Conservation (phyloP, 495 filamentous ascomycete genomes). For the Penicillium malachiteum region DNA sequence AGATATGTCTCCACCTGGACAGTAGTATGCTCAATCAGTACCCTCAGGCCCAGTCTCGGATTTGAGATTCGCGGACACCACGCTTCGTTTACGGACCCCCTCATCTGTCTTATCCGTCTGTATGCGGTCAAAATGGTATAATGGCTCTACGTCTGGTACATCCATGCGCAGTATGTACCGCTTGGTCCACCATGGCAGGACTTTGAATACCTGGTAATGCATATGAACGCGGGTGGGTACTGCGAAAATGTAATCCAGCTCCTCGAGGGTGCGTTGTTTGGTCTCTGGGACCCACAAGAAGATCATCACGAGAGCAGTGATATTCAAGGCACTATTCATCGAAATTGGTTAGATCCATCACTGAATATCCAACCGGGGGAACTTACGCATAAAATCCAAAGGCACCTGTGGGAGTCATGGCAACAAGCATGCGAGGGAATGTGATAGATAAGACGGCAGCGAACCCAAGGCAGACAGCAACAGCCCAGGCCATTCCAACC, state of each 20-base stretch:
- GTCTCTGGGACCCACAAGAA: conserved; percentile 78
- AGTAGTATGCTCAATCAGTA: neutral
- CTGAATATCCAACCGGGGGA: neutral
- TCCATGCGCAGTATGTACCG: conserved; percentile 60
- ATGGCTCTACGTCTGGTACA: conserved; percentile 55
- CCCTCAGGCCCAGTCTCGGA: neutral
- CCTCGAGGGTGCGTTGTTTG: conserved; percentile 77
- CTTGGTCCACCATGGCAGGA: conserved; percentile 69
- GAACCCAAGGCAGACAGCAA: conserved; percentile 71
- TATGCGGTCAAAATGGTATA: conserved; percentile 60
- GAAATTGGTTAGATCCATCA: conserved; percentile 16
- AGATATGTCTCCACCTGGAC: too few relatives aligned
- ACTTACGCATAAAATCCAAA: conserved; percentile 51
- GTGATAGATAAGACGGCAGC: conserved; percentile 70
- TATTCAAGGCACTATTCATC: conserved; percentile 57
- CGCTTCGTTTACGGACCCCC: neutral
- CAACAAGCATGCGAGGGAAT: conserved; percentile 62
- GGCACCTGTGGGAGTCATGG: conserved; percentile 54
- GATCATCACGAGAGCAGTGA: conserved; percentile 66
- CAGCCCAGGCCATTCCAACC: conserved; percentile 74
- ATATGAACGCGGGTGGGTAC: conserved; percentile 65
- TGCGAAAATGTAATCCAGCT: conserved; percentile 81
- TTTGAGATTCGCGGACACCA: neutral
- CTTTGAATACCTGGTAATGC: conserved; percentile 61
- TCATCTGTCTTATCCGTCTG: conserved; percentile 2